Evolutionary conservation across 2,329 filamentous ascomycete species (phyloP), one percentile per base, ranked within the genome.

Genomic region (Hawksworthiomyces lignivorus): DNA sequence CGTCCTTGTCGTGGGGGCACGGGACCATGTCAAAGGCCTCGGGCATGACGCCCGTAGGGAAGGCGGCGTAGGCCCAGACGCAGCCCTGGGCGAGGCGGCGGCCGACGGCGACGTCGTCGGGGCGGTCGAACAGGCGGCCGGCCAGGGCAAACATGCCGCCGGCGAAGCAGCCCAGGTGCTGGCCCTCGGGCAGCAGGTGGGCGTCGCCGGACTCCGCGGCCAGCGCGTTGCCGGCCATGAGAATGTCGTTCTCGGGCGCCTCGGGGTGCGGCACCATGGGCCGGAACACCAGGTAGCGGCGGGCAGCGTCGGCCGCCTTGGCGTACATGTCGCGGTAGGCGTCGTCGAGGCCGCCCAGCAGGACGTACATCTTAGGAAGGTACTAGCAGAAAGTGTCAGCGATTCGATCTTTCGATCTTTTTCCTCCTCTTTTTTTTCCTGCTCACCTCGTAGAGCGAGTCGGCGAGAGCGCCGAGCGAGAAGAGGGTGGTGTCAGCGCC

Each of bases 321-420:
- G 73, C 65, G 56, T 85, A 87, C 68, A 87, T 76, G 4, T 62
- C 65, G 43, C 74, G 70, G 57, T 87, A 88, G 29, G 76, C 59
- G 2, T 71, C 49, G 27, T 75, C 68, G 5, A 69, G 62, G 0
- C 84, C 84, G 8, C 80, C 81, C 0, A 87, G 68, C 3, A 89
- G 64, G 30, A 82, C 65, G 49, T 77, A 73, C 63, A 76, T 74
- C 57, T 80, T 80, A 30, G 73, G 69, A 12, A 80, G 57, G 50
- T 80, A 80, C 54, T 80, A 76, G 49, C 77, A 80, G 3, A 74
- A 52, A 21, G 72, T 76, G 52, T 80, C 75, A 4, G 70, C 65
- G 28, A 70, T n/a, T n/a, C n/a, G n/a, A n/a, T n/a, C n/a, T n/a
- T n/a, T n/a, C n/a, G n/a, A n/a, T n/a, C n/a, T n/a, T n/a, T n/a